These are phyloP conservation scores for Aspergillus pseudoglaucus DNA, from an alignment of 2,329 filamentous ascomycete genomes.

Conservation along the genomic window DNA sequence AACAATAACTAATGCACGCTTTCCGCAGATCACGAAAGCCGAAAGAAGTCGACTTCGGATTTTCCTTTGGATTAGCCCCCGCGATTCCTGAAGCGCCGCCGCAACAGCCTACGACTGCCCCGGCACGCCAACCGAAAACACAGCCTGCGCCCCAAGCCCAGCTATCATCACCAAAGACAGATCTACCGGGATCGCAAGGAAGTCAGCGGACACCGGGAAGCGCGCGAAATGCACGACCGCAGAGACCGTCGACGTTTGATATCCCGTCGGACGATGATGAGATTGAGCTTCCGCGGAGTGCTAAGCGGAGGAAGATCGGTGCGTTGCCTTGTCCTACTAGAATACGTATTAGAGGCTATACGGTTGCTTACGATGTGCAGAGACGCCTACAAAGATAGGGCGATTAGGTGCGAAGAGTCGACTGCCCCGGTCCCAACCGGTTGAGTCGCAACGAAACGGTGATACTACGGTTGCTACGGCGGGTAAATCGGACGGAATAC, in stretches of 20 bases:
- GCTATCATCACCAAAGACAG: constrained; percentile 10
- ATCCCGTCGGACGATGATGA: constrained; percentile 24
- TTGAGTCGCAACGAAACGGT: background rate
- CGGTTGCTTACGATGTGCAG: constrained; percentile 8
- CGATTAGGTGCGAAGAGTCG: background rate
- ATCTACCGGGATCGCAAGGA: constrained; percentile 10
- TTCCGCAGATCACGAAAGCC: constrained; percentile 39
- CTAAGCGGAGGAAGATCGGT: constrained; percentile 30
- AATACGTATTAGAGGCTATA: background rate
- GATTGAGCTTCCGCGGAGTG: constrained; percentile 19
- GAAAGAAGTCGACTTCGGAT: constrained; percentile 46
- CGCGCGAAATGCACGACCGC: constrained; percentile 25
- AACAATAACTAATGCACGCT: constrained; percentile 16
- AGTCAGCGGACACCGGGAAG: constrained; percentile 22
- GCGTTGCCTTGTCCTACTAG: constrained; percentile 7
- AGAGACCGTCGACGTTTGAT: constrained; percentile 31
- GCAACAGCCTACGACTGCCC: constrained; percentile 20
- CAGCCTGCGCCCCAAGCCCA: constrained; percentile 7
- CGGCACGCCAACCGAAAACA: constrained; percentile 14
- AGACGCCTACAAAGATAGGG: background rate
- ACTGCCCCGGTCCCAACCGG: background rate
- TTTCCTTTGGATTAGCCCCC: constrained; percentile 38
- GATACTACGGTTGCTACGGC: background rate
- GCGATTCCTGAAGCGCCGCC: constrained; percentile 12
- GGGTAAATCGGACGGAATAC: background rate